These are phyloP conservation scores for Apiotrichum sp. DNA, from an alignment of 1,284 basidiomycete genomes.

Conservation along the genomic window DNA sequence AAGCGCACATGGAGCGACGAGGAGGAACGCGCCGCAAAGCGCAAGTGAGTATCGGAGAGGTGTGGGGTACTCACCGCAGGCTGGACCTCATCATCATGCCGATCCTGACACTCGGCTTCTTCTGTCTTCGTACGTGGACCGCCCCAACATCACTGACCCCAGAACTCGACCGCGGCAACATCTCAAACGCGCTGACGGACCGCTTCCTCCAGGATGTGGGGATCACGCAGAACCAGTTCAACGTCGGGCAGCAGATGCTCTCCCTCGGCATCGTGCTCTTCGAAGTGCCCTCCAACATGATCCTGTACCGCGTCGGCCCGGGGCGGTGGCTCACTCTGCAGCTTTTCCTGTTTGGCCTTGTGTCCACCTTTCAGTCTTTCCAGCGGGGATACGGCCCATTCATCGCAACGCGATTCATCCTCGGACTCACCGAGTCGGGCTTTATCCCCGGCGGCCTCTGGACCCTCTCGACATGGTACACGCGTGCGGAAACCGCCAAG, in stretches of 20 bases:
- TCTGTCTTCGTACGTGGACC: slow-evolving; percentile 20
- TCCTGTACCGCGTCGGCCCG: slow-evolving; percentile 24
- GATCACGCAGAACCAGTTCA: slow-evolving; percentile 33
- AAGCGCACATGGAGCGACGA: slow-evolving; percentile 11
- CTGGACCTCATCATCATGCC: slow-evolving; percentile 33
- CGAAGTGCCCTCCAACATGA: slow-evolving; percentile 30
- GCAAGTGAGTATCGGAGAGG: slow-evolving; percentile 17
- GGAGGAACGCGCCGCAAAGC: slow-evolving; percentile 23
- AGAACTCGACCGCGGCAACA: slow-evolving; percentile 22
- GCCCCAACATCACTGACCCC: no score
- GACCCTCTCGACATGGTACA: slow-evolving; percentile 24
- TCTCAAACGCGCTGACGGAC: slow-evolving; percentile 30
- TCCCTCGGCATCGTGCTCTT: slow-evolving; percentile 35
- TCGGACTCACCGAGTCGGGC: slow-evolving; percentile 28
- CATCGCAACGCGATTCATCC: slow-evolving; percentile 28
- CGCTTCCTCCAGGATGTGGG: slow-evolving; percentile 30
- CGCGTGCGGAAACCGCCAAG: slow-evolving; percentile 26
- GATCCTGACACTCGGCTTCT: slow-evolving; percentile 31
- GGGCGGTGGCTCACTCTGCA: slow-evolving; percentile 27
- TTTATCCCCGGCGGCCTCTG: slow-evolving; percentile 28
- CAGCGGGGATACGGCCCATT: slow-evolving; percentile 28
- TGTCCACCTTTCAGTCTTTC: slow-evolving; percentile 32
- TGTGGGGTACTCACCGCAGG: slow-evolving; percentile 8
- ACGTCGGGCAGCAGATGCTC: slow-evolving; percentile 33
- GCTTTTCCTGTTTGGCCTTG: slow-evolving; percentile 28